phyloP scores from a whole-genome alignment of 305 asterid genomes.

The Caryopteris hybrid region DNA sequence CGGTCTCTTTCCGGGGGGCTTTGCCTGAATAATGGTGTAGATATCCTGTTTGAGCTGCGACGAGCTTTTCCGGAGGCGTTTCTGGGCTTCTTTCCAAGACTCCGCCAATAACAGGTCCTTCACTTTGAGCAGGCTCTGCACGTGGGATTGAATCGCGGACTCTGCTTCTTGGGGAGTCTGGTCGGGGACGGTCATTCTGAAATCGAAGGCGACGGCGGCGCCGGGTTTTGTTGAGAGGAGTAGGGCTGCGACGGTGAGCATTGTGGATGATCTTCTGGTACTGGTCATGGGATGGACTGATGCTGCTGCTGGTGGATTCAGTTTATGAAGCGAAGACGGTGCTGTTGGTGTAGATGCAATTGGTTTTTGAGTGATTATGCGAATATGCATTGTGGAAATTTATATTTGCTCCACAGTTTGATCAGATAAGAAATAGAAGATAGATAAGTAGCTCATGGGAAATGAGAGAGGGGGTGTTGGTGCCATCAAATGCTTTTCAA shows the following conservation, averaged over 20 bases:
- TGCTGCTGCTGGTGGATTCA: slow-evolving; percentile 5
- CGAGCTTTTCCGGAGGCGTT: slow-evolving; percentile 43
- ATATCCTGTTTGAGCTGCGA: slow-evolving; percentile 61
- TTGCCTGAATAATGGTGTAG: slow-evolving; percentile 57
- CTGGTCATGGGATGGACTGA: background rate
- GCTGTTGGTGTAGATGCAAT: too few species aligned
- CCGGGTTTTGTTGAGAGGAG: slow-evolving; percentile 8
- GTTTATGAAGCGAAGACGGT: slow-evolving; percentile 1
- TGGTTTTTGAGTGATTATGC: too few species aligned
- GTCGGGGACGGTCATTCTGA: slow-evolving; percentile 59
- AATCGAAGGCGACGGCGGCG: slow-evolving; percentile 33
- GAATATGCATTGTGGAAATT: too few species aligned
- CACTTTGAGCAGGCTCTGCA: slow-evolving; percentile 34
- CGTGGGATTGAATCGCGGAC: slow-evolving; percentile 38
- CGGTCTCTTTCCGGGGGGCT: slow-evolving; percentile 50
- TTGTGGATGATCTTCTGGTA: slow-evolving; percentile 16
- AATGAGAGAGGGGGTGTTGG: too few species aligned
- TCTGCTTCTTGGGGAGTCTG: slow-evolving; percentile 63
- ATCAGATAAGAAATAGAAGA: too few species aligned
- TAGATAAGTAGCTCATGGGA: too few species aligned
- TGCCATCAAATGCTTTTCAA: too few species aligned
- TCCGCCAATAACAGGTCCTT: slow-evolving; percentile 47
- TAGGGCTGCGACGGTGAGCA: slow-evolving; percentile 1
- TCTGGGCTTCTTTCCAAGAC: slow-evolving; percentile 65
- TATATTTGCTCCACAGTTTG: too few species aligned